Conservation (phyloP, 805 yeast genomes). For the Brettanomyces nanus region DNA sequence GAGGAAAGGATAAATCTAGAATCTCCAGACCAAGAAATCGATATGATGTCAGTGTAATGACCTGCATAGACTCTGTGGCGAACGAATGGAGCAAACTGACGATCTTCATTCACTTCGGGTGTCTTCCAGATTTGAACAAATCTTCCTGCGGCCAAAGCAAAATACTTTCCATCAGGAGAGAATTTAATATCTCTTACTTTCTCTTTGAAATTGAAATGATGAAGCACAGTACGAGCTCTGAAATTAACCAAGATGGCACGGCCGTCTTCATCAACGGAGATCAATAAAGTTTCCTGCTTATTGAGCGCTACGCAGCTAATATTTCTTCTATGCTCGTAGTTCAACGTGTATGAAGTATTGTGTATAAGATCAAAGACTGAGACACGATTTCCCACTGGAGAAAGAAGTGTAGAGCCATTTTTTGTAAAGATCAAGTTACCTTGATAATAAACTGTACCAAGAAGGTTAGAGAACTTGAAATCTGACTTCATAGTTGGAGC, state of each 20-base stretch:
- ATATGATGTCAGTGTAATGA: conserved; percentile 73
- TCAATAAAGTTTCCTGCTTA: conserved; percentile 66
- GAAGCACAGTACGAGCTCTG: conserved; percentile 72
- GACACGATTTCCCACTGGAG: conserved; percentile 94
- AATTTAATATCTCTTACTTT: conserved; percentile 67
- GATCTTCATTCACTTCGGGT: conserved; percentile 69
- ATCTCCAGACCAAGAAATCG: conserved; percentile 84
- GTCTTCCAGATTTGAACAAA: conserved; percentile 91
- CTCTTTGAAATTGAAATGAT: conserved; percentile 89
- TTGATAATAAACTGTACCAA: conserved; percentile 90
- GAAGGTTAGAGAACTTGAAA: conserved; percentile 74
- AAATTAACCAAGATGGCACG: conserved; percentile 88
- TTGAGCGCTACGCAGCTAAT: conserved; percentile 75
- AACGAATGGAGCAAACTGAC: conserved; percentile 94
- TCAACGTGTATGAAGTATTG: conserved; percentile 80
- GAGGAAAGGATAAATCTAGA: conserved; percentile 81
- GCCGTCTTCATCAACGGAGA: conserved; percentile 87
- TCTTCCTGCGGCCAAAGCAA: conserved; percentile 79
- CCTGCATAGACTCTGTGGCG: conserved; percentile 89
- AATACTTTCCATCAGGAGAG: conserved; percentile 80
- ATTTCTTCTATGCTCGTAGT: conserved; percentile 87
- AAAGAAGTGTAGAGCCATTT: conserved; percentile 75
- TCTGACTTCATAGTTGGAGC: conserved; percentile 67
- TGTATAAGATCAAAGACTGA: conserved; percentile 79
- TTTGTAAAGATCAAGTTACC: conserved; percentile 84